Evolutionary conservation across 768 basidiomycete species (phyloP), one percentile per base, ranked within the genome.

Genomic region (Lactifluus rugatus): DNA sequence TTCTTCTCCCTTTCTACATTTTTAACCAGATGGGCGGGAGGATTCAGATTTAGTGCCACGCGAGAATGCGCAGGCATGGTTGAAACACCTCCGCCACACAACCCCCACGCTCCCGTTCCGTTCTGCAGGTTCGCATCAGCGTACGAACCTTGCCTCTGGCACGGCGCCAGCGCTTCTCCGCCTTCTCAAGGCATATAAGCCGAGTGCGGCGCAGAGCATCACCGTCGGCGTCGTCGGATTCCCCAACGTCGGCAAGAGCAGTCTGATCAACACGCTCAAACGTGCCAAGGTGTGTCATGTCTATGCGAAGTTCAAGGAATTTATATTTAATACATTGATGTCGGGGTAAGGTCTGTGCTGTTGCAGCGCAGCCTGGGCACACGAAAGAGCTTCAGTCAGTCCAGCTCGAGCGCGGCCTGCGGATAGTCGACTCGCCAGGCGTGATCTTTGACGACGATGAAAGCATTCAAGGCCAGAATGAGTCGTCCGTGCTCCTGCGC

Each of bases 211-310:
- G 0, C 81, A 84, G 32, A 87, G 82, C 62, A 76, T 91, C 51
- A 93, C 90, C 0, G 80, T 95, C 50, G 93, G 93, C 16, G 89
- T 98, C 17, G 89, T 97, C 4, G 95, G 95, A 1, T 95, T 93
- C 71, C 95, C 95, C 1, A 98, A 98, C 70, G 95, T 98, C 47
- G 95, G 95, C 14, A 98, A 98, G 74, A 94, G 91, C 56, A 89
- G 85, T 66, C 68, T 98, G 57, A 93, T 99, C 70, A 98, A 98
- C 70, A 87, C 90, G 45, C 73, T 99, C 52, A 93, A 93, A 71
- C 74, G 92, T 37, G 81, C 83, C 60, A 93, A 89, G 73, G 87
- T 85, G 23, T 1, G 73, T 21, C 11, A 25, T 49, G 11, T 36
- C n/a, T 10, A 34, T 23, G 16, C 25, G 16, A 37, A 37, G 6